Percentiles rank a stretch among this genome's conserved stretches.
phyloP scores from a whole-genome alignment of 2,329 filamentous ascomycete species.

The Diaporthe helianthi region DNA sequence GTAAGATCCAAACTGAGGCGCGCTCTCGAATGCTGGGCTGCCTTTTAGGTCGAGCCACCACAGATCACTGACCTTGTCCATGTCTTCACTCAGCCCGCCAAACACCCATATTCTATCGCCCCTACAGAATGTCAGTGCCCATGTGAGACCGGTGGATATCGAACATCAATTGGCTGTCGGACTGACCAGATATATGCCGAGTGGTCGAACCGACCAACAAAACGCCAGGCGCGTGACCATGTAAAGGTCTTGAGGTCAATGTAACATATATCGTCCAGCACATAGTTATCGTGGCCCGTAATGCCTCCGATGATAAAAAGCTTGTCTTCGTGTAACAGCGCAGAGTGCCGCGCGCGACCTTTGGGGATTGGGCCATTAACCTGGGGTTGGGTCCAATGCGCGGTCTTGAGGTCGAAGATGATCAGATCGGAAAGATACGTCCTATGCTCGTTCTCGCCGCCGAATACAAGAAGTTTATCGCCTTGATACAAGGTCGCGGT shows the following conservation, averaged over 20 bases:
- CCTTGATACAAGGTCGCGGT: constrained; percentile 94
- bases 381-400: constrained; percentile 93
- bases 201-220: constrained; percentile 94
- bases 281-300: constrained; percentile 88
- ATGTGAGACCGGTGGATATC: background rate
- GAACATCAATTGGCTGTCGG: background rate
- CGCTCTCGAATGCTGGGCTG: constrained; percentile 80
- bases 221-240: constrained; percentile 96
- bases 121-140: constrained; percentile 43
- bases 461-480: constrained; percentile 95
- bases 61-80: constrained; percentile 95
- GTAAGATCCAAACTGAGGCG: constrained; percentile 62
- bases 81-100: constrained; percentile 91
- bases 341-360: constrained; percentile 90
- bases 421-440: constrained; percentile 96
- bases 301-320: constrained; percentile 96
- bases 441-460: constrained; percentile 96
- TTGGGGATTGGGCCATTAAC: constrained; percentile 85
- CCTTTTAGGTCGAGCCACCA: constrained; percentile 98
- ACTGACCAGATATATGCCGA: constrained; percentile 84
- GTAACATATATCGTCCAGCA: constrained; percentile 95
- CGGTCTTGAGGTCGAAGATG: constrained; percentile 92
- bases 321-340: constrained; percentile 94
- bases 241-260: constrained; percentile 97
- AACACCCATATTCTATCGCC: constrained; percentile 94